phyloP scores from a whole-genome alignment of 1,139 yeast genomes.

The Sugiyamaella xylanicola region DNA sequence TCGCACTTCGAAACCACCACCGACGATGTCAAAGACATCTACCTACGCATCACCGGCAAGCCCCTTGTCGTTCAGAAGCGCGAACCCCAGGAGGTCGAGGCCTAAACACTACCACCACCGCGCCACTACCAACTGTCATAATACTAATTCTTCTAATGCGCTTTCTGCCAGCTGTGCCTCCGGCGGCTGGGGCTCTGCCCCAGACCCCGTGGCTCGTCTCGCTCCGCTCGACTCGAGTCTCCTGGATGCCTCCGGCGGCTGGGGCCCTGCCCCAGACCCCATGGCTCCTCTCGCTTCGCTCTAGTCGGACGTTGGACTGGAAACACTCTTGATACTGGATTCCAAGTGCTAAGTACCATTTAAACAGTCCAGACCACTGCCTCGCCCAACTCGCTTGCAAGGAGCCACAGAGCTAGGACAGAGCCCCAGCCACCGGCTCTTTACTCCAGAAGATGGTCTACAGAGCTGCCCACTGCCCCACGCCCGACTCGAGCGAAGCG shows the following conservation, averaged over 20 bases:
- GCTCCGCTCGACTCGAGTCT: not conserved
- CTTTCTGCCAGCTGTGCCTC: not conserved
- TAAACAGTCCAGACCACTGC: too few species aligned
- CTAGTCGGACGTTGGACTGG: not conserved
- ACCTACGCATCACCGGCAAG: conserved; percentile 88
- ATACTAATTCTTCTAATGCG: not conserved
- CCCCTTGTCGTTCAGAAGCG: conserved; percentile 85
- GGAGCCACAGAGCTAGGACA: too few species aligned
- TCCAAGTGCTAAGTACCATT: too few species aligned
- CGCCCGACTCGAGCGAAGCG: not conserved
- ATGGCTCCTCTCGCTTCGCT: not conserved
- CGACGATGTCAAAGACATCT: conserved; percentile 93
- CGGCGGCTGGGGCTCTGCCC: conserved; percentile 5
- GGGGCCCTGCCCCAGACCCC: too few species aligned
- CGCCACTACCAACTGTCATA: conserved; percentile 3
- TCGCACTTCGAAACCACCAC: conserved; percentile 96
- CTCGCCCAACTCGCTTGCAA: too few species aligned
- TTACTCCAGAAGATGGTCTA: too few species aligned
- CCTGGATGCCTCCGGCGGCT: too few species aligned
- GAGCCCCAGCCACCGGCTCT: too few species aligned
- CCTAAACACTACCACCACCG: conserved; percentile 5
- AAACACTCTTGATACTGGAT: too few species aligned
- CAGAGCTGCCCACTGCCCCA: too few species aligned
- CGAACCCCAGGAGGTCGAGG: conserved; percentile 17
- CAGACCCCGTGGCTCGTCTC: not conserved